Evolutionary conservation across 768 basidiomycete genomes (phyloP).

Genomic region (Mycena rosella): DNA sequence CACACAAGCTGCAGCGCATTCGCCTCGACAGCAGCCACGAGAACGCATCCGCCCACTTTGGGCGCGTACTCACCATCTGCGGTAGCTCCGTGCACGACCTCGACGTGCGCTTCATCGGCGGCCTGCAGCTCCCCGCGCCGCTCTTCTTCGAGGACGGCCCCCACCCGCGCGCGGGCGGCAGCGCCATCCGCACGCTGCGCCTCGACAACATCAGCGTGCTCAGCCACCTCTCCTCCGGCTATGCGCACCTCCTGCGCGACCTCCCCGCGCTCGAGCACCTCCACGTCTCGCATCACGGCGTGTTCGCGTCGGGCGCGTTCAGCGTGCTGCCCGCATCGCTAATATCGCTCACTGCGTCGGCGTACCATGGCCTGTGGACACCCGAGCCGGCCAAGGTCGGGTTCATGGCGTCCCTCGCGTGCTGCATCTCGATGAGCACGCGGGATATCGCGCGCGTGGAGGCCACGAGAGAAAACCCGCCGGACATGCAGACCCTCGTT

Average conservation of each 20-base stretch:
- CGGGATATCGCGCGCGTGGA: conserved; percentile 30
- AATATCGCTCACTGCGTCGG: conserved; percentile 36
- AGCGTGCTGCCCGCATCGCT: conserved; percentile 39
- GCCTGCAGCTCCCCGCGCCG: conserved; percentile 43
- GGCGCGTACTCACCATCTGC: conserved; percentile 40
- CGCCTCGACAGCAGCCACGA: conserved; percentile 46
- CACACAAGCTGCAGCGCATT: conserved; percentile 41
- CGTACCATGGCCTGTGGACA: conserved; percentile 42
- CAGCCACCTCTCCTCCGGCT: conserved; percentile 40
- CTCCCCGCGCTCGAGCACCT: conserved; percentile 41
- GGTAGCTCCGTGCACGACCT: conserved; percentile 38
- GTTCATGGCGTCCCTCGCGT: conserved; percentile 36
- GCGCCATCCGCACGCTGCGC: conserved; percentile 40
- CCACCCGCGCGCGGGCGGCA: conserved; percentile 15
- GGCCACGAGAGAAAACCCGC: conserved; percentile 15
- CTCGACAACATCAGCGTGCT: conserved; percentile 47
- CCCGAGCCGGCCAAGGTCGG: conserved; percentile 27
- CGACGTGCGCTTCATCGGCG: conserved; percentile 47
- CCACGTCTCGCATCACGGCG: conserved; percentile 45
- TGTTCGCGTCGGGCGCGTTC: conserved; percentile 41
- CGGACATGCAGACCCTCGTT: conserved; percentile 20
- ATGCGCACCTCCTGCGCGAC: conserved; percentile 40
- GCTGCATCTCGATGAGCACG: conserved; percentile 28
- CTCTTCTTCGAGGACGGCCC: conserved; percentile 32
- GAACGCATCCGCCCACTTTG: conserved; percentile 42